Percentiles rank a stretch among this genome's conserved stretches.
Evolutionary conservation across 139 green algal genomes (phyloP).

Genomic region (Chlorella sp.): DNA sequence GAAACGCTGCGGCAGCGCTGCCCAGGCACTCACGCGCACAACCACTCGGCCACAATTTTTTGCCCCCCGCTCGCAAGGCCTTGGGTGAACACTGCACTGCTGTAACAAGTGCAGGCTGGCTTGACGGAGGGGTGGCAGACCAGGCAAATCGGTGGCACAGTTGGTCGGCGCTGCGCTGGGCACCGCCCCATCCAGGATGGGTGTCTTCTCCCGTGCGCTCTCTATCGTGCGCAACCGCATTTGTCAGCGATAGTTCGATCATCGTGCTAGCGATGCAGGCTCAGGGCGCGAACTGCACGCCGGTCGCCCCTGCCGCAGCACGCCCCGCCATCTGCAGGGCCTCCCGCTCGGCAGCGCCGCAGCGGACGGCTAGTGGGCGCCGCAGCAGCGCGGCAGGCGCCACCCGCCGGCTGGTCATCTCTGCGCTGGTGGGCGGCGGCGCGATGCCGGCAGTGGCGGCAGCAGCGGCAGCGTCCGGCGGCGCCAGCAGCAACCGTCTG

Average conservation of each 20-base stretch:
- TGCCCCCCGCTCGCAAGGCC: too few relatives aligned
- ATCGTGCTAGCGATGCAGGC: background rate
- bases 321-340: background rate
- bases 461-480: background rate
- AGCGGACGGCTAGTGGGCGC: background rate
- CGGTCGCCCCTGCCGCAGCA: background rate
- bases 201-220: background rate
- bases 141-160: background rate
- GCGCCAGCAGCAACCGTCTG: constrained; percentile 53
- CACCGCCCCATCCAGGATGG: background rate
- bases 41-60: too few relatives aligned
- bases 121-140: too few relatives aligned
- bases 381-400: background rate
- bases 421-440: background rate
- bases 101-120: background rate
- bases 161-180: background rate
- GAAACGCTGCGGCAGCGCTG: too few relatives aligned
- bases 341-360: background rate
- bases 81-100: background rate
- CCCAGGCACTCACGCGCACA: too few relatives aligned
- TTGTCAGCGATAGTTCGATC: background rate
- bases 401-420: background rate
- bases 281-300: background rate
- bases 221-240: background rate
- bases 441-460: constrained; percentile 1